Evolutionary conservation across 2,329 filamentous ascomycete species (phyloP).

Genomic region (Pezizomycotina sp.): DNA sequence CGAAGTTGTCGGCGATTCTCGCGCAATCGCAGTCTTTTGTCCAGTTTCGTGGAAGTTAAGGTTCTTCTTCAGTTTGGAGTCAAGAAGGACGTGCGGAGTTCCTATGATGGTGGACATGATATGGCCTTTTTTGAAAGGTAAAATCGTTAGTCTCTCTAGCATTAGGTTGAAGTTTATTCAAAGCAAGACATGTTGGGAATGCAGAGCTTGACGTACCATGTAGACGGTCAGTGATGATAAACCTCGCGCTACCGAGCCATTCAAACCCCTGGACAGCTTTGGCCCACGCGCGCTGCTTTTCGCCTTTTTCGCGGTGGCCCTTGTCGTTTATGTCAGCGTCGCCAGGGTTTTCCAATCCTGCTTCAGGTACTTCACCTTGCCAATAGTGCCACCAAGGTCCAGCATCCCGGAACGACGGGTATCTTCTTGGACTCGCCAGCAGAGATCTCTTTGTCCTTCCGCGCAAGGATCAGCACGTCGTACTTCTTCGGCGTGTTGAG

Average conservation of each 20-base stretch:
- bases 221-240: conserved; percentile 6
- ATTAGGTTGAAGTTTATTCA: not conserved
- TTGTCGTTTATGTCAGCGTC: not conserved
- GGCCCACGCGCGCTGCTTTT: conserved; percentile 5
- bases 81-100: conserved; percentile 4
- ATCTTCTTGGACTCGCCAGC: not conserved
- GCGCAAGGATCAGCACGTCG: conserved; percentile 3
- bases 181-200: not conserved
- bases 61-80: conserved; percentile 6
- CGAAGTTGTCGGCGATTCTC: conserved; percentile 1
- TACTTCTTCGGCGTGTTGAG: conserved; percentile 3
- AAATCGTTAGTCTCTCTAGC: too few species aligned
- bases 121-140: too few species aligned
- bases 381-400: conserved; percentile 2
- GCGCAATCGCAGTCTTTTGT: conserved; percentile 6
- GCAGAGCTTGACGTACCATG: conserved; percentile 2
- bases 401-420: not conserved
- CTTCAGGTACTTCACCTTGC: conserved; percentile 4
- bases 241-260: conserved; percentile 2
- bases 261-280: conserved; percentile 5
- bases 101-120: conserved; percentile 6
- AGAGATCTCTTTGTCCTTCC: conserved; percentile 6
- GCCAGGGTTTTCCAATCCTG: conserved; percentile 2
- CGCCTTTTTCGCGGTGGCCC: not conserved
- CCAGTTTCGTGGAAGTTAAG: conserved; percentile 6